Evolutionary conservation across 1,284 basidiomycete species (phyloP).

Genomic region (Cryptococcus sp.): DNA sequence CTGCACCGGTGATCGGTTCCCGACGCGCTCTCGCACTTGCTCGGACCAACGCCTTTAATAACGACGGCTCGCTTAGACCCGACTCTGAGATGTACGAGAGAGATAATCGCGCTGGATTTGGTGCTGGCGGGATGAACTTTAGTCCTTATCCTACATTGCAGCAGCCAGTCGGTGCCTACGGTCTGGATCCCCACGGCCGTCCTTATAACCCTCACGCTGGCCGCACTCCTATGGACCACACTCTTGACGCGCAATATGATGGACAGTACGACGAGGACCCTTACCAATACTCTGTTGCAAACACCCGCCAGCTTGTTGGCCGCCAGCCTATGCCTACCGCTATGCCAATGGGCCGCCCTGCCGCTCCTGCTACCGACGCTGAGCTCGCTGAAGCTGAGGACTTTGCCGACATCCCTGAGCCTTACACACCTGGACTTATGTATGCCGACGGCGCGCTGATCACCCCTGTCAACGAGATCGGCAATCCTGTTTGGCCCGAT

Average conservation of each 20-base stretch:
- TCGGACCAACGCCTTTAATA: conserved; percentile 31
- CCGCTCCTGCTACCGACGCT: conserved; percentile 31
- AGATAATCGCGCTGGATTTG: conserved; percentile 39
- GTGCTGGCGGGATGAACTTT: conserved; percentile 20
- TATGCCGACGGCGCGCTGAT: conserved; percentile 5
- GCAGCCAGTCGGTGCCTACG: conserved; percentile 19
- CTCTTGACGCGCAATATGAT: conserved; percentile 18
- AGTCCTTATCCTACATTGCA: conserved; percentile 23
- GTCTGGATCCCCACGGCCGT: conserved; percentile 35
- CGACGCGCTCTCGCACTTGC: conserved; percentile 37
- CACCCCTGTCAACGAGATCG: no score
- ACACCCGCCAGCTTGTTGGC: conserved; percentile 40
- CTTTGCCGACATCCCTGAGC: conserved; percentile 34
- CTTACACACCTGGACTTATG: conserved; percentile 13
- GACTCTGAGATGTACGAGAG: conserved; percentile 27
- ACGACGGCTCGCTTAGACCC: conserved; percentile 30
- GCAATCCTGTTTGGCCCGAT: background rate
- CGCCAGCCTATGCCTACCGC: conserved; percentile 26
- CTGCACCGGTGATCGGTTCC: conserved; percentile 38
- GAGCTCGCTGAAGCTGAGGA: conserved; percentile 41
- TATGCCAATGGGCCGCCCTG: conserved; percentile 43
- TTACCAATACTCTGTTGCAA: conserved; percentile 8
- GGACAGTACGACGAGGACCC: conserved; percentile 11
- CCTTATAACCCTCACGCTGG: conserved; percentile 34
- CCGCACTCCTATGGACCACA: conserved; percentile 28